Evolutionary conservation across 1,284 basidiomycete genomes (phyloP).

Genomic region (Peniophora sp.): DNA sequence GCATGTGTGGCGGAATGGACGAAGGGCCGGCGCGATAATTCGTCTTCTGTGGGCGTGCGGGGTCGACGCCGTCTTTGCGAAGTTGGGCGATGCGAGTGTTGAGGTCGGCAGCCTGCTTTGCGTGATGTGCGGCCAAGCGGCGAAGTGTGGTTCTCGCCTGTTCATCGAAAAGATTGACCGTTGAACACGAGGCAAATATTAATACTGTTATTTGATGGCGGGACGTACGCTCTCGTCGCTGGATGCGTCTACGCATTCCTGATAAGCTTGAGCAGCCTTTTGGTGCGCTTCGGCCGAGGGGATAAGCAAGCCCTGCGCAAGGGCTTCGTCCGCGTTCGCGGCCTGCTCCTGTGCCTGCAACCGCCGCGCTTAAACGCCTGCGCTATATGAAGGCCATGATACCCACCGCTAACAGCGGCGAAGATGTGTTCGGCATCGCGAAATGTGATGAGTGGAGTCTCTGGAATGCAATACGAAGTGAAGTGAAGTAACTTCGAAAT

Average conservation of each 20-base stretch:
- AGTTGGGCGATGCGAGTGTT: slow-evolving; percentile 62
- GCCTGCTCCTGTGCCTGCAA: slow-evolving; percentile 73
- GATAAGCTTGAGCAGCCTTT: slow-evolving; percentile 68
- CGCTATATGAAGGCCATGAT: neutral
- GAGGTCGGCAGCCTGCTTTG: slow-evolving; percentile 59
- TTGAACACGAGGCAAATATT: slow-evolving; percentile 11
- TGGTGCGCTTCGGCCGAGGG: slow-evolving; percentile 55
- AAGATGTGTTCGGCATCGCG: neutral
- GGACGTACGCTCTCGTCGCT: slow-evolving; percentile 57
- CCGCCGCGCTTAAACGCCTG: neutral
- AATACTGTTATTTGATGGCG: neutral
- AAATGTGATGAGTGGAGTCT: neutral
- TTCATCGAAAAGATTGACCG: slow-evolving; percentile 1
- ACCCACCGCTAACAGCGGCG: slow-evolving; percentile 3
- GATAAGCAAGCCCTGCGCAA: slow-evolving; percentile 54
- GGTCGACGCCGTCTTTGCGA: slow-evolving; percentile 67
- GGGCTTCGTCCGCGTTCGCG: slow-evolving; percentile 66
- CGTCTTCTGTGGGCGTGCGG: slow-evolving; percentile 37
- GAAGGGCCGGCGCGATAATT: slow-evolving; percentile 11
- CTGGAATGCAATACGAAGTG: too few species aligned
- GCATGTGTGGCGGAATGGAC: slow-evolving; percentile 9
- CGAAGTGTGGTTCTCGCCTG: slow-evolving; percentile 70
- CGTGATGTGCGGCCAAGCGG: slow-evolving; percentile 66
- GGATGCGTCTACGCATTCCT: slow-evolving; percentile 60
- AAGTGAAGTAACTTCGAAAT: neutral